Evolutionary conservation across 495 filamentous ascomycete species (phyloP).

Genomic region (Opeltia flavorubescens): DNA sequence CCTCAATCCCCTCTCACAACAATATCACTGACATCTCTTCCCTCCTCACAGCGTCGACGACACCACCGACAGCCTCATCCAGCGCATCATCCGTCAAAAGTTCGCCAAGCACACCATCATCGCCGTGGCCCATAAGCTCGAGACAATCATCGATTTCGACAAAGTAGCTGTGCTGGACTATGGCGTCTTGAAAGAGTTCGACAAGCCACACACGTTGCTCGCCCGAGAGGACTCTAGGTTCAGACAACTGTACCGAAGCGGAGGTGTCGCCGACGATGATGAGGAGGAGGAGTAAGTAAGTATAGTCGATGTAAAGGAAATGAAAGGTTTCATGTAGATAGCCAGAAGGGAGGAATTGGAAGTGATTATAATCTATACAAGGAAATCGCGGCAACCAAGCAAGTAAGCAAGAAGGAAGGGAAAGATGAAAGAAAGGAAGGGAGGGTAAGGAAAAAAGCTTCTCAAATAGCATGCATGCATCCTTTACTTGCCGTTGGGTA

Average conservation of each 20-base stretch:
- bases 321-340: too few relatives aligned
- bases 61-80: slow-evolving; percentile 43
- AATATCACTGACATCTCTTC: neutral
- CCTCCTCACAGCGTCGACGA: slow-evolving; percentile 30
- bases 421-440: too few relatives aligned
- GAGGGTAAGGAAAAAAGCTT: too few relatives aligned
- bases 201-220: slow-evolving; percentile 24
- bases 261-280: neutral
- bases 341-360: too few relatives aligned
- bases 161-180: slow-evolving; percentile 32
- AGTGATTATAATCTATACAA: too few relatives aligned
- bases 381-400: too few relatives aligned
- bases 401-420: too few relatives aligned
- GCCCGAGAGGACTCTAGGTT: slow-evolving; percentile 7
- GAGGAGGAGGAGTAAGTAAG: neutral
- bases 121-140: slow-evolving; percentile 48
- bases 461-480: too few relatives aligned
- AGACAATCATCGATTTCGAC: slow-evolving; percentile 41
- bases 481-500: too few relatives aligned
- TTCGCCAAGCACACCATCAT: slow-evolving; percentile 45
- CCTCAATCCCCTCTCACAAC: neutral
- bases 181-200: slow-evolving; percentile 32
- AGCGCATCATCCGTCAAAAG: slow-evolving; percentile 42
- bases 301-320: too few relatives aligned
- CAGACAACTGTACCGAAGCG: slow-evolving; percentile 8